Base-by-base conservation (phyloP, 805 yeast genomes). In the Metschnikowia anglica region DNA sequence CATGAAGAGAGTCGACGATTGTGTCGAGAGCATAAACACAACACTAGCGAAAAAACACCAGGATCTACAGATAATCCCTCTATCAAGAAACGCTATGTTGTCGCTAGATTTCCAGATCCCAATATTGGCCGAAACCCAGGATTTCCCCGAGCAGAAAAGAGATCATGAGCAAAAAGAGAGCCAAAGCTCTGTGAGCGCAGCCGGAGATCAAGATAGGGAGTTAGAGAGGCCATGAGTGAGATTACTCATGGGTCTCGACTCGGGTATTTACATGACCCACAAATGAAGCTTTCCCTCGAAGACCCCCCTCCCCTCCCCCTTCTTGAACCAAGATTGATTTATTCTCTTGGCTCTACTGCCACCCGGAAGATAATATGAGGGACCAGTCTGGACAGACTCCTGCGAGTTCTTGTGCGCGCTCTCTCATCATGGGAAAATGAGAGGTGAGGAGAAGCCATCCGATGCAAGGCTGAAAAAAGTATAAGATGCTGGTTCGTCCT, bases 31-130 rank as follows among this genome's bases (percentile, higher is more conserved):
- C 1, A 32, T 62, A 11, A 66, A 66, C 38, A 26, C 20, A 4
- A 48, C 39, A 13, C 51, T 58, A 27, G 19, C 46, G 44, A 3
- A 48, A 55, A 28, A 63, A 61, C 10, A 54, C 77, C 12, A 30
- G 5, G 40, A 41, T 13, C 23, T 53, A 11, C 51, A 54, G 23
- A 46, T 83, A 8, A 68, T 83, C 0, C 68, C 77, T 4, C 85
- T 85, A 1, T 54, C 74, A 37, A 56, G 68, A 39, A 66, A 76
- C 23, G 88, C 80, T 1, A 81, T 73, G 56, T 59, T 81, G 5
- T 77, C 84, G 59, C 59, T 77, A 50, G 87, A 81, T 55, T 70
- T 79, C 47, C 72, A 75, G 49, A 63, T 81, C 3, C 80, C 81
- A 1, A 63, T 51, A 37, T 25, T n/a, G 23, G 31, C 44, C 9